Conservation (phyloP, 1,284 basidiomycete genomes). For the Cryptococcus sp. region DNA sequence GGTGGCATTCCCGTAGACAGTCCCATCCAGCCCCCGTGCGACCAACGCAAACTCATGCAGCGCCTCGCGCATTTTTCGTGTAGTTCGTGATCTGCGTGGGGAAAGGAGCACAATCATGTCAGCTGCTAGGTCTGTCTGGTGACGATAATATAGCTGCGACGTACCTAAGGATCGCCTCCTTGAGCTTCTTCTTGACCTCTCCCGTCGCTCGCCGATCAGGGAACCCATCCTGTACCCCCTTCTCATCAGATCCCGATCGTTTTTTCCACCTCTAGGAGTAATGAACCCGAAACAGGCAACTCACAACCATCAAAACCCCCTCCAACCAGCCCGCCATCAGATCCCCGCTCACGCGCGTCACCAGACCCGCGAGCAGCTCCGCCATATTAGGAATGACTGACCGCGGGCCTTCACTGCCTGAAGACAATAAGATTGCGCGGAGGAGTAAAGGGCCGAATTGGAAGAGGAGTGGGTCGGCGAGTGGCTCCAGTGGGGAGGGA, state of each 20-base stretch:
- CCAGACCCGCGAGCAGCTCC: conserved; percentile 67
- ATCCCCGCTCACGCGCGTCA: conserved; percentile 56
- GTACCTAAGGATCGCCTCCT: conserved; percentile 68
- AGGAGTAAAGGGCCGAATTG: conserved; percentile 67
- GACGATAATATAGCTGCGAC: conserved; percentile 8
- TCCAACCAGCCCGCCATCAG: conserved; percentile 66
- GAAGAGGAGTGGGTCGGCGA: conserved; percentile 53
- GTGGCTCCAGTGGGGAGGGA: conserved; percentile 42
- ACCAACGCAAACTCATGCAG: conserved; percentile 51
- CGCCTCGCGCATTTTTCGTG: conserved; percentile 50
- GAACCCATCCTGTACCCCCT: conserved; percentile 33
- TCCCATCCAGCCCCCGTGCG: conserved; percentile 47
- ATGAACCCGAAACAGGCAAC: conserved; percentile 41
- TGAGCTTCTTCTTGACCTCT: conserved; percentile 72
- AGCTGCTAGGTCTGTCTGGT: background rate
- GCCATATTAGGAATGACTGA: conserved; percentile 78
- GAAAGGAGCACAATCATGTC: background rate
- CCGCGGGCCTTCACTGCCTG: conserved; percentile 74
- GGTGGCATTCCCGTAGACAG: conserved; percentile 49
- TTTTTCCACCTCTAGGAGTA: background rate
- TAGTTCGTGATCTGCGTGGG: conserved; percentile 37
- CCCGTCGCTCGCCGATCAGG: conserved; percentile 48
- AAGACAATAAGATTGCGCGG: conserved; percentile 67
- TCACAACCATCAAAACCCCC: conserved; percentile 65
- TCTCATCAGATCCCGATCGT: background rate